Conservation (phyloP, 139 green algal species). For the Chlamydomonas schloesseri region DNA sequence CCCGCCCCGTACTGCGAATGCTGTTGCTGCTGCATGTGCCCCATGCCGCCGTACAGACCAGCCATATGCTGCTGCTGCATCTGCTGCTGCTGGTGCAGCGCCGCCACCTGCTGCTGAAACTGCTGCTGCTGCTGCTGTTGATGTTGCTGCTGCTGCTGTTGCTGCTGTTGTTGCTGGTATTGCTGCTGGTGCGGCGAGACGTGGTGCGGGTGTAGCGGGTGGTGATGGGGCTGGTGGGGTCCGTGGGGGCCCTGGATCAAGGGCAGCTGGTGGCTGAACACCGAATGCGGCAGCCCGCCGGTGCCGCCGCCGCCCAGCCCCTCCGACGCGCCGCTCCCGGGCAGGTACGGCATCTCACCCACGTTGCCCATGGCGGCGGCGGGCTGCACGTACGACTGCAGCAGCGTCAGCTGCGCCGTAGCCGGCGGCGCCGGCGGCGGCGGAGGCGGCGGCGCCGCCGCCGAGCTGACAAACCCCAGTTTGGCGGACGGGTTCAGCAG, state of each 20-base stretch:
- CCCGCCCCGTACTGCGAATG: background rate
- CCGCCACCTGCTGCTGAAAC: background rate
- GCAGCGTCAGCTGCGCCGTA: background rate
- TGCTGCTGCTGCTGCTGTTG: background rate
- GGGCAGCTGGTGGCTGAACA: too few relatives aligned
- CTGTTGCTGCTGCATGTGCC: background rate
- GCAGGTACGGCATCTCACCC: slow-evolving; percentile 7
- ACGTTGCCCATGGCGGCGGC: background rate
- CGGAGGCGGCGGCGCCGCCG: background rate
- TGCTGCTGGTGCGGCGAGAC: background rate
- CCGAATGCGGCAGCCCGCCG: too few relatives aligned
- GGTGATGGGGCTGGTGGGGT: background rate
- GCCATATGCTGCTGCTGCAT: background rate
- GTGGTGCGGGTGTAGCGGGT: background rate
- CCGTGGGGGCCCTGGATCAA: background rate
- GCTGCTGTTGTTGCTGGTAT: background rate
- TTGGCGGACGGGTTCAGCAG: slow-evolving; percentile 29
- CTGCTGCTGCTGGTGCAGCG: background rate
- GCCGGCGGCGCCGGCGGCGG: background rate
- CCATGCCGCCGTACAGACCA: background rate
- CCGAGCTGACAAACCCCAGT: slow-evolving; percentile 4
- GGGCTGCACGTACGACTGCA: background rate
- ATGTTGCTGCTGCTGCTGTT: background rate
- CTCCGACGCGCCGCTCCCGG: background rate
- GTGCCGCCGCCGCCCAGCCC: background rate